phyloP scores from a whole-genome alignment of 306 rosid genomes.

The Quercus robur region DNA sequence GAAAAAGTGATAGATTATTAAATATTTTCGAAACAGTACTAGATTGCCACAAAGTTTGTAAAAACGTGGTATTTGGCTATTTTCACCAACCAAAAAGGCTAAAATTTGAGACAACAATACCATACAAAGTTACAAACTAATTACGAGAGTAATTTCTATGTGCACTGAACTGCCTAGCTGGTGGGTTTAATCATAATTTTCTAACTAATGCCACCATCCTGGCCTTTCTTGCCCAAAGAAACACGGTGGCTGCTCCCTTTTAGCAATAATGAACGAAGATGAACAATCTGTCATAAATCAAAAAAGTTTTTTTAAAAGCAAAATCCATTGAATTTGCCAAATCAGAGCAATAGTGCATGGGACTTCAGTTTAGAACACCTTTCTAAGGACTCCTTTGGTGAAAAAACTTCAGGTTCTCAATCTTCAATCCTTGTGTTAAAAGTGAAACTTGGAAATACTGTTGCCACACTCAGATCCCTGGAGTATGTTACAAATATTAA shows the following conservation, averaged over 20 bases:
- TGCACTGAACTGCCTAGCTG: not conserved
- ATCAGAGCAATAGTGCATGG: not conserved
- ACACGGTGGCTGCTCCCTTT: not conserved
- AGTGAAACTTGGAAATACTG: constrained; percentile 55
- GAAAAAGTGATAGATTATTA: too few species aligned
- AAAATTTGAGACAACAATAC: not conserved
- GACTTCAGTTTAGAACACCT: too few species aligned
- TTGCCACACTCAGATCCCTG: constrained; percentile 58
- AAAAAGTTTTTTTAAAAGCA: not conserved
- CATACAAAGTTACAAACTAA: not conserved
- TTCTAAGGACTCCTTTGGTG: not conserved
- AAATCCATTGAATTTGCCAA: not conserved
- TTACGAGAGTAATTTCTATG: not conserved
- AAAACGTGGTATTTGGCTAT: too few species aligned
- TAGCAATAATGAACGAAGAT: not conserved
- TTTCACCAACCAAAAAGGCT: not conserved
- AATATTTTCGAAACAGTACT: too few species aligned
- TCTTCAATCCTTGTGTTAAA: constrained; percentile 43
- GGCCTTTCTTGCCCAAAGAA: not conserved
- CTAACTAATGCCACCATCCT: not conserved
- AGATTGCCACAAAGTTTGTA: too few species aligned
- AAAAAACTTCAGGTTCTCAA: constrained; percentile 15
- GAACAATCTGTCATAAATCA: not conserved
- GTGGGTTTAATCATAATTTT: not conserved
- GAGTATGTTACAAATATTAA: constrained; percentile 7